Base-by-base conservation (phyloP, 352 stramenopile genomes). In the Pythium rhizo-oryzae region DNA sequence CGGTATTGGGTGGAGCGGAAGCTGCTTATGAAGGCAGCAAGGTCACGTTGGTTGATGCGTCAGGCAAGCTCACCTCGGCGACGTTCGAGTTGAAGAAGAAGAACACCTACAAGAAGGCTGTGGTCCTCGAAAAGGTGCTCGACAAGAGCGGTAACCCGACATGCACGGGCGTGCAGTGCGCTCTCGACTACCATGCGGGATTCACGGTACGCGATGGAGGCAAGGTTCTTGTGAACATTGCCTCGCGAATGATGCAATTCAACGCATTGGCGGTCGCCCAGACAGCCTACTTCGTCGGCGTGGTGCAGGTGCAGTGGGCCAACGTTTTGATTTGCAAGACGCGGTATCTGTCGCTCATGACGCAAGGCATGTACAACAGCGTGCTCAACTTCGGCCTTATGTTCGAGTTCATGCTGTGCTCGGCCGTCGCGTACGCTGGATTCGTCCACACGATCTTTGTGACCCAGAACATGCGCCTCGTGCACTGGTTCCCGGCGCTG, bases 241-340 rank as follows among this genome's bases (percentile, higher is more conserved):
- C 86, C 49, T 96, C 81, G 21, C 86, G 90, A 47, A 94, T 96
- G 86, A 85, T 90, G 69, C 86, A 96, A 72, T 87, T 88, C 63
- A 87, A 93, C 39, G 78, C 91, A 24, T 72, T 98, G 11, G 71
- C 80, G 1, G 87, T 97, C 18, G 79, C 90, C 0, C 93, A 98
- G 69, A 94, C 88, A 0, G 89, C 90, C 21, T 97, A 77, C 72
- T 96, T 97, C 70, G 74, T 96, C 9, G 84, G 85, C 9, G 72
- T 97, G 6, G 85, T 97, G 13, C 77, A 98, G 56, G 87, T 96
- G 51, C 94, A 98, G 65, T 97, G 91, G 85, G 83, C 91, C 54
- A 96, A 97, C 74, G 67, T 98, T 16, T 68, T 98, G 28, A 96
- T 98, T 63, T 97, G 88, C 77, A 98, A 98, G 81, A 98, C 94